Evolutionary conservation across 2,329 filamentous ascomycete species (phyloP), one percentile per base, ranked within the genome.

Genomic region (Aspergillus texensis): DNA sequence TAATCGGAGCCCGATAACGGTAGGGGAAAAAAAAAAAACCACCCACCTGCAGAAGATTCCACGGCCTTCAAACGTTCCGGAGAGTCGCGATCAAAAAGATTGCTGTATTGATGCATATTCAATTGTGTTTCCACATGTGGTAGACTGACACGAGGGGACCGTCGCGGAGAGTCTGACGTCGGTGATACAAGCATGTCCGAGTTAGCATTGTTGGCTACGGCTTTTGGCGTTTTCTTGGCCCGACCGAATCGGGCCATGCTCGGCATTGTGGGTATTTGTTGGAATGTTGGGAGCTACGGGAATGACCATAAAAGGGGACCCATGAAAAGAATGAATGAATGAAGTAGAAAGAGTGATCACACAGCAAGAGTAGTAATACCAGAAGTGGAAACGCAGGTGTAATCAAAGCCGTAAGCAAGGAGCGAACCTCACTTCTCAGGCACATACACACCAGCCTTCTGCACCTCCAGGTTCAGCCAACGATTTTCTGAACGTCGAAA

Each of bases 51-150:
- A 53, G 69, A 64, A n/a, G 65, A 64, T 34, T 70, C 67, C 32
- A 66, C 58, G 30, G 62, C 69, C 54, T 74, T 71, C 36, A 68
- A 70, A 34, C 62, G 68, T 54, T 75, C 73, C 1, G 72, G 53
- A n/a, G 66, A 64, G 39, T 67, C 62, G 46, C 62, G 67, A 48
- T 78, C 77, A 62, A 78, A 78, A 45, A 79, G 68, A 61, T 76
- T 73, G 68, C 76, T 79, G 65, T 74, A 70, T 65, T 79, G 77
- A 70, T 80, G 75, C 78, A 81, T 81, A 67, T 80, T 79, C 70
- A 81, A 66, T 59, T 73, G 70, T 21, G 78, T 77, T 67, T 80
- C 79, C 67, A 81, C 76, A 73, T 77, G 75, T 43, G 75, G 71
- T 43, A 81, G 71, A 60, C 72, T 76, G 59, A 81, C 66, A 66